Percentiles rank a stretch among this genome's conserved stretches.
Conservation (phyloP, 805 yeast species). For the Metschnikowia arizonensis region DNA sequence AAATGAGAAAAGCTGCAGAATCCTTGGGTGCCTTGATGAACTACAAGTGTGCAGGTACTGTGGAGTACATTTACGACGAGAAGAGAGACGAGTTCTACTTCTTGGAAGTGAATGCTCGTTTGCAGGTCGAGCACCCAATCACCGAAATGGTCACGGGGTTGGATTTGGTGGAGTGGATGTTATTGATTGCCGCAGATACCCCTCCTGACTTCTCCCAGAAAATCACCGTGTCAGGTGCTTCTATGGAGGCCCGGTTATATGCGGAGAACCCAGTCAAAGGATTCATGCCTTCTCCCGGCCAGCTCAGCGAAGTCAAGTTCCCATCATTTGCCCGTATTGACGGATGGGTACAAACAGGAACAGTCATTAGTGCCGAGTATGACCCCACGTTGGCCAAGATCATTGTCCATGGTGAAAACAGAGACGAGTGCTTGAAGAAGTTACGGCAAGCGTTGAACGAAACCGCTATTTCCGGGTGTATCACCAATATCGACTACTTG, state of each 20-base stretch:
- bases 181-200: constrained; percentile 81
- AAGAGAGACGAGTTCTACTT: constrained; percentile 86
- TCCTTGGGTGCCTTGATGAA: constrained; percentile 76
- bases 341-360: constrained; percentile 90
- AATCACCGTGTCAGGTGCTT: constrained; percentile 70
- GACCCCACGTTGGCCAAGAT: constrained; percentile 96
- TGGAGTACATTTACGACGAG: constrained; percentile 90
- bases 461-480: constrained; percentile 83
- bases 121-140: constrained; percentile 97
- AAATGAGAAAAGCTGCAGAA: constrained; percentile 81
- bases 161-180: constrained; percentile 97
- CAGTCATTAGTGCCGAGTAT: constrained; percentile 84
- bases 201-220: constrained; percentile 71
- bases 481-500: constrained; percentile 86
- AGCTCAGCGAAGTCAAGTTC: constrained; percentile 75
- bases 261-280: constrained; percentile 97
- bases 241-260: constrained; percentile 94
- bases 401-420: constrained; percentile 87
- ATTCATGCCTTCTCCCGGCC: constrained; percentile 96
- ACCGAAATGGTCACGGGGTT: constrained; percentile 94
- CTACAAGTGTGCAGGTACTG: constrained; percentile 96
- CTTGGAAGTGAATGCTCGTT: constrained; percentile 91
- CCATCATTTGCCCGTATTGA: constrained; percentile 93
- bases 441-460: constrained; percentile 78
- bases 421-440: constrained; percentile 77